Evolutionary conservation across 306 rosid genomes (phyloP), one percentile per base, ranked within the genome.

Genomic region (Gleditsia sinensis): DNA sequence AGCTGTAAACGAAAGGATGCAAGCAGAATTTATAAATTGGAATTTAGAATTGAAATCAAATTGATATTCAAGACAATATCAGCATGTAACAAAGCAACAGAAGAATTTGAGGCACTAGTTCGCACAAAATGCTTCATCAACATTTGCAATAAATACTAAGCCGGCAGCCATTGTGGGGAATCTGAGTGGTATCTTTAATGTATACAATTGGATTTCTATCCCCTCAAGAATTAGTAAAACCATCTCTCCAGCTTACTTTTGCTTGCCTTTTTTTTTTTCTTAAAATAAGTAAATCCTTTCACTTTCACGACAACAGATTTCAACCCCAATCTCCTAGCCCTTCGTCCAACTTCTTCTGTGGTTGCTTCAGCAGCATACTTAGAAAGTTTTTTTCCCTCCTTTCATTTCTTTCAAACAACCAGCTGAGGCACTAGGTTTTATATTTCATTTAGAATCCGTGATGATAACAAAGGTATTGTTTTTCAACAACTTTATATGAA

Each of bases 201-300:
- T 74, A 87, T 28, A 86, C 85, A 81, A 92, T 57, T 3, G 97
- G 93, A 75, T 55, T 80, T 66, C 58, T 69, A 63, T 65, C 88
- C 55, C 74, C 77, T 58, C 78, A 74, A 37, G 97, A 85, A 50
- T 76, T 84, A 9, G 89, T 76, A 49, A 79, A 89, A 11, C 96
- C 96, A 14, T 88, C 96, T 78, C 72, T 88, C 96, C 93, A 88
- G 80, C 93, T 86, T 77, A 80, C 13, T 74, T 89, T 85, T 1
- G 97, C 96, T 56, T 84, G 87, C 81, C 70, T 92, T 67, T 92
- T 92, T n/a, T n/a, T n/a, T n/a, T 87, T 86, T 92, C 81, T 84
- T 84, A 64, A 90, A 92, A 55, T 72, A 83, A 21, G 90, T 87
- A 69, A 82, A 88, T 45, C 94, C 96, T 1, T 88, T 92, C 72